Evolutionary conservation across 768 basidiomycete genomes (phyloP), one percentile per base, ranked within the genome.

Genomic region (Mycena metata): DNA sequence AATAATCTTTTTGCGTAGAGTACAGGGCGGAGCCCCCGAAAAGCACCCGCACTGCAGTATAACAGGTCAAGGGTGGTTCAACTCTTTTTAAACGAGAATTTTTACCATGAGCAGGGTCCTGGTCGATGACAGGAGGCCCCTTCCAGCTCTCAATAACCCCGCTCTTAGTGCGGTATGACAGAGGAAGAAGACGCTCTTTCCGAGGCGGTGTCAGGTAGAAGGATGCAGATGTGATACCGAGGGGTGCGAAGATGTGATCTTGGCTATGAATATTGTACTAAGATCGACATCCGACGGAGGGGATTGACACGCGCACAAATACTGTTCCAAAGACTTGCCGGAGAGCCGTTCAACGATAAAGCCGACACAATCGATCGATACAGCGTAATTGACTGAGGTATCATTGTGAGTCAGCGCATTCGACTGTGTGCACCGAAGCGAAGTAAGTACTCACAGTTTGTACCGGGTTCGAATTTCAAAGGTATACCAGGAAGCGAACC

Each of bases 331-430:
- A 7, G 71, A 72, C 59, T 75, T 64, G 1, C 76, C 76, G 0
- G 77, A 69, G 10, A 77, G 49, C 26, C 71, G 72, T 42, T 80
- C 76, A 6, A 80, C 66, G 17, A 80, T 70, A 54, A 80, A 80
- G 2, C 79, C 79, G 0, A 73, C 42, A 9, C 67, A 70, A 57
- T 79, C 77, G 6, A 62, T 52, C 9, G 64, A 64, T 30, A 54
- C 66, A 78, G 78, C 74, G 52, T 80, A 80, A 0, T 50, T 66
- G 42, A 30, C 57, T 58, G 19, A 21, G 62, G 15, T 39, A 15
- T 11, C 11, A 10, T 30, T 30, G 30, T 30, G 30, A 30, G n/a
- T n/a, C 3, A 30, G 30, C 6, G 6, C 30, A 30, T 30, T 30
- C 30, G 3, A 30, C 3, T 30, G 30, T n/a, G n/a, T n/a, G n/a